These are phyloP conservation scores for Nidula microcarpa DNA, from an alignment of 768 basidiomycete genomes.

Conservation along the genomic window DNA sequence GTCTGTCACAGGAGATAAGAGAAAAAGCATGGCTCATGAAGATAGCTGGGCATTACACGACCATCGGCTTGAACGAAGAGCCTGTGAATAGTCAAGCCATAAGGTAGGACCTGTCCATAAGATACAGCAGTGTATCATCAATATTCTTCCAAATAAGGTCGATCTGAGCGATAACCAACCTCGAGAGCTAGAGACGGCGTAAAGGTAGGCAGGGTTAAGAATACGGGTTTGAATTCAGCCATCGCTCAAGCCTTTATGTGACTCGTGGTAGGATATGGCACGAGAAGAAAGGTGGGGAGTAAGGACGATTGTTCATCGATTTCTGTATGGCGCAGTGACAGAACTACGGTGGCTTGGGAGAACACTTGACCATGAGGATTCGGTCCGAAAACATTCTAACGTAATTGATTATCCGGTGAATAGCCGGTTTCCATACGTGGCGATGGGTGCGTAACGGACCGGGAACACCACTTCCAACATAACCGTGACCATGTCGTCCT, in stretches of 20 bases:
- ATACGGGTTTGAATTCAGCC: slow-evolving; percentile 48
- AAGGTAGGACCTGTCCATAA: slow-evolving; percentile 52
- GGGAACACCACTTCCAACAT: background rate
- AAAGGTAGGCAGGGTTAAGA: slow-evolving; percentile 50
- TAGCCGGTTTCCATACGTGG: background rate
- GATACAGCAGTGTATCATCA: no score
- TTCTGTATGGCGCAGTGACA: no score
- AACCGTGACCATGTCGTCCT: no score
- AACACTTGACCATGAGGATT: background rate
- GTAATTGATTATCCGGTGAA: background rate
- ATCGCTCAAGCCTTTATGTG: slow-evolving; percentile 16
- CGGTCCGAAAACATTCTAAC: background rate
- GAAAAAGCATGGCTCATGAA: background rate
- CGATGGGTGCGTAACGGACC: background rate
- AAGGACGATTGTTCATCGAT: no score
- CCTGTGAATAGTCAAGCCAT: slow-evolving; percentile 67
- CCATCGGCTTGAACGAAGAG: slow-evolving; percentile 65
- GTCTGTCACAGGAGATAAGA: slow-evolving; percentile 35
- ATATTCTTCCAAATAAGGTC: no score
- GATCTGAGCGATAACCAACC: slow-evolving; percentile 25
- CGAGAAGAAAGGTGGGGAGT: background rate
- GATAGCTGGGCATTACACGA: slow-evolving; percentile 33
- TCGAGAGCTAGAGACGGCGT: slow-evolving; percentile 63
- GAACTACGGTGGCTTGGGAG: background rate
- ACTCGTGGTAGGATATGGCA: slow-evolving; percentile 4